phyloP scores from a whole-genome alignment of 106 monocot species.

The Xerophyta viscosa region DNA sequence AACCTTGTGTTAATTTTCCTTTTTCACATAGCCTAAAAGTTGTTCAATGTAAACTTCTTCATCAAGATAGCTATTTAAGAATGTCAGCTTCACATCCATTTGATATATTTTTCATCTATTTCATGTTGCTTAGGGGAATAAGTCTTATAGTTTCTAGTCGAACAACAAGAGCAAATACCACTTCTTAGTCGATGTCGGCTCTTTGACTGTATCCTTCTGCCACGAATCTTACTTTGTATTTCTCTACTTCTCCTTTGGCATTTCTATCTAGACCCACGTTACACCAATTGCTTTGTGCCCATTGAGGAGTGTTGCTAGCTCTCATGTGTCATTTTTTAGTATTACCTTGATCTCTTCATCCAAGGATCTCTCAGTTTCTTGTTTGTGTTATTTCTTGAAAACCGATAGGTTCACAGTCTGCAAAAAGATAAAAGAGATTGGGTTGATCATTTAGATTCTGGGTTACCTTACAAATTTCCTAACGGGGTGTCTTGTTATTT shows the following conservation, averaged over 20 bases:
- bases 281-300: background rate
- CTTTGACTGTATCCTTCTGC: background rate
- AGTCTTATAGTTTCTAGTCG: background rate
- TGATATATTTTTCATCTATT: background rate
- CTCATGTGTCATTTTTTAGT: background rate
- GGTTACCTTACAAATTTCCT: too few species aligned
- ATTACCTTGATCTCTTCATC: background rate
- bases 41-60: too few species aligned
- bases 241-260: background rate
- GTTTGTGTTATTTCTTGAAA: too few species aligned
- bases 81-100: background rate
- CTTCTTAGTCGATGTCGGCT: background rate
- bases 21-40: too few species aligned
- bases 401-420: too few species aligned
- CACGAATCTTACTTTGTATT: background rate
- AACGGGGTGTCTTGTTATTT: too few species aligned
- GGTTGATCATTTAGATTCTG: too few species aligned
- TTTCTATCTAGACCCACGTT: background rate
- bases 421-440: too few species aligned
- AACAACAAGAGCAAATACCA: background rate
- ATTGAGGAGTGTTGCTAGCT: background rate
- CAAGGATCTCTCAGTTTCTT: background rate
- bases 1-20: too few species aligned
- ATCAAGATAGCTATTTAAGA: background rate
- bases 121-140: background rate